phyloP scores from a whole-genome alignment of 495 filamentous ascomycete genomes.

The Penicillium subrubescens region DNA sequence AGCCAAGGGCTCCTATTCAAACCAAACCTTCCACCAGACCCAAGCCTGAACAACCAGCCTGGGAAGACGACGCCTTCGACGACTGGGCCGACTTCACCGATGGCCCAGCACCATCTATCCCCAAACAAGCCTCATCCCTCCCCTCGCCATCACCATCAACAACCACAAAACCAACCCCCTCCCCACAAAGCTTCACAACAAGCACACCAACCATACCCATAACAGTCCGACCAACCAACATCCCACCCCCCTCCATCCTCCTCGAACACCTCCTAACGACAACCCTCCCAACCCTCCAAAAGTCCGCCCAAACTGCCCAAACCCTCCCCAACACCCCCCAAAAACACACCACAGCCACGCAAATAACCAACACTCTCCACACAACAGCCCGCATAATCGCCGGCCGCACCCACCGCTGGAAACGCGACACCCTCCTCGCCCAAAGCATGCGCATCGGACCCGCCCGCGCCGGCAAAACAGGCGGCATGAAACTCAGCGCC shows the following conservation, averaged over 20 bases:
- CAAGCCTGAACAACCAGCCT: conserved; percentile 43
- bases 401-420: conserved; percentile 85
- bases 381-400: conserved; percentile 81
- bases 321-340: conserved; percentile 1
- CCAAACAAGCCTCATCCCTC: not conserved
- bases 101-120: conserved; percentile 24
- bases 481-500: conserved; percentile 87
- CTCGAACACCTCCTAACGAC: conserved; percentile 70
- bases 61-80: conserved; percentile 58
- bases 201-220: conserved; percentile 19
- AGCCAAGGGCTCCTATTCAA: not conserved
- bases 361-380: conserved; percentile 56
- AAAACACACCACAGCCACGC: conserved; percentile 24
- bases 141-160: conserved; percentile 4
- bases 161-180: conserved; percentile 7
- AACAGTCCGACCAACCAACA: conserved; percentile 72
- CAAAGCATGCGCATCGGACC: conserved; percentile 84
- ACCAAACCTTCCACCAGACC: conserved; percentile 9
- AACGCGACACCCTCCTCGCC: conserved; percentile 80
- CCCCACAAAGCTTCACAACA: conserved; percentile 18
- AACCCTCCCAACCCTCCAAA: conserved; percentile 55
- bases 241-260: conserved; percentile 84
- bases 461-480: conserved; percentile 62
- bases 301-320: conserved; percentile 34
- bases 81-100: conserved; percentile 49